Base-by-base conservation (phyloP, 2,329 filamentous ascomycete species). In the Plenodomus lindquistii region DNA sequence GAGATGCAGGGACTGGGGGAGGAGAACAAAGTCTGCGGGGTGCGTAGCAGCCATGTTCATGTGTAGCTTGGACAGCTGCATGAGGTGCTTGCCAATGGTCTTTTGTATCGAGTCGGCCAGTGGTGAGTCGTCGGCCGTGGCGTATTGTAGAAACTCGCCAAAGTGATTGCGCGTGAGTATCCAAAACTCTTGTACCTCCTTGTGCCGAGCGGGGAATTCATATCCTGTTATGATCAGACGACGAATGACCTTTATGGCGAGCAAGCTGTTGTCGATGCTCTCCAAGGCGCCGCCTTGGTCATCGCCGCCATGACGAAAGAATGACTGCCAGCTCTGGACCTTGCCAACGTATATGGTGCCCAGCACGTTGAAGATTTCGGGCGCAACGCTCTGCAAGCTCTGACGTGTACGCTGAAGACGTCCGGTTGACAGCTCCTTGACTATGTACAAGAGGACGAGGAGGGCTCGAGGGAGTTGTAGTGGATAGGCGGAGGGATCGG, bases 11-110 rank as follows among this genome's bases (percentile, higher is more conserved):
- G 90, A 91, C 62, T 89, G 86, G 2, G 91, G 90, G 6, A 99
- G 80, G 11, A 90, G 79, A 1, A 87, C 85, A 71, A 97, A 97
- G 45, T 91, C 89, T 3, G 88, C 86, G 1, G 92, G 85, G 68
- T 96, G 91, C 4, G 79, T 76, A 41, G 84, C 84, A 1, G 90
- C 85, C 86, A 97, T 93, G 46, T 91, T 86, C 34, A 95, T 80
- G 68, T 97, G 94, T 2, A 99, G 77, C 72, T 97, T 99, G 3
- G 92, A 86, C 41, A 97, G 86, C 66, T 97, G 92, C 36, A 97
- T 75, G 2, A 96, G 78, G 66, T 97, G 92, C 67, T 91, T 95
- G 57, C 89, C 88, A n/a, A 96, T 76, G 19, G 87, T 67, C 29
- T 81, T 81, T 49, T 83, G 81, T 19, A 85, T 80, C 3, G 75